These are phyloP conservation scores for Suhomyces wounanorum DNA, from an alignment of 1,139 yeast species.

Conservation along the genomic window DNA sequence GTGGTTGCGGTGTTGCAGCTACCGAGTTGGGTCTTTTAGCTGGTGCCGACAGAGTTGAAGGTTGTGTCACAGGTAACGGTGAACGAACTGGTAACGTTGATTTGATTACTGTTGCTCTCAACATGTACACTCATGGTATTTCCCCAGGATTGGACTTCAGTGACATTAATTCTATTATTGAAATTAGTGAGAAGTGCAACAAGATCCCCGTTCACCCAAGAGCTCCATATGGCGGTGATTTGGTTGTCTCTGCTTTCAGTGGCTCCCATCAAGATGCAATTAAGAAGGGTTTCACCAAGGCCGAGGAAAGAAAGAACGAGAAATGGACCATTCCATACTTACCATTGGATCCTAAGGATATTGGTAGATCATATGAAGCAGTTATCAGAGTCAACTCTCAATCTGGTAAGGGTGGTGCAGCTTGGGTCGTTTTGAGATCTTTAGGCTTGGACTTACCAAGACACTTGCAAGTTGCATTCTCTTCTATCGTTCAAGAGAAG, in stretches of 20 bases:
- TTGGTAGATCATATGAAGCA: constrained; percentile 54
- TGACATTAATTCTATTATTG: constrained; percentile 42
- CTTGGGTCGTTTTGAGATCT: constrained; percentile 51
- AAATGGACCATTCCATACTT: constrained; percentile 50
- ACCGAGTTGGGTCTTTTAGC: constrained; percentile 51
- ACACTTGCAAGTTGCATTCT: constrained; percentile 46
- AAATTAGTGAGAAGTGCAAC: constrained; percentile 48
- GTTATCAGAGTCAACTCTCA: constrained; percentile 53
- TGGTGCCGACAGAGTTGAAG: constrained; percentile 54
- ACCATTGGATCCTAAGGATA: constrained; percentile 52
- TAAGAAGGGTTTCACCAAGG: constrained; percentile 45
- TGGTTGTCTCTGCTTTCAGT: constrained; percentile 52
- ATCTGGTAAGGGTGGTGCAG: constrained; percentile 54
- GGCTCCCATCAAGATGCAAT: constrained; percentile 56
- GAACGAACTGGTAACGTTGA: constrained; percentile 55
- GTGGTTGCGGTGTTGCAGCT: constrained; percentile 55
- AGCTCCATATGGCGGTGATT: constrained; percentile 52
- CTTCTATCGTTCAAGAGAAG: constrained; percentile 39
- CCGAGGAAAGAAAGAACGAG: constrained; percentile 27
- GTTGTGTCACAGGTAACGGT: constrained; percentile 53
- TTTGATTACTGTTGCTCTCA: constrained; percentile 49
- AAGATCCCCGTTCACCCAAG: constrained; percentile 50
- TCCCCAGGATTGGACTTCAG: constrained; percentile 49
- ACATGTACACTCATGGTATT: constrained; percentile 50
- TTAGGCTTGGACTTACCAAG: constrained; percentile 52